Base-by-base conservation (phyloP, 1,284 basidiomycete genomes). In the Boletus semigastroideus region DNA sequence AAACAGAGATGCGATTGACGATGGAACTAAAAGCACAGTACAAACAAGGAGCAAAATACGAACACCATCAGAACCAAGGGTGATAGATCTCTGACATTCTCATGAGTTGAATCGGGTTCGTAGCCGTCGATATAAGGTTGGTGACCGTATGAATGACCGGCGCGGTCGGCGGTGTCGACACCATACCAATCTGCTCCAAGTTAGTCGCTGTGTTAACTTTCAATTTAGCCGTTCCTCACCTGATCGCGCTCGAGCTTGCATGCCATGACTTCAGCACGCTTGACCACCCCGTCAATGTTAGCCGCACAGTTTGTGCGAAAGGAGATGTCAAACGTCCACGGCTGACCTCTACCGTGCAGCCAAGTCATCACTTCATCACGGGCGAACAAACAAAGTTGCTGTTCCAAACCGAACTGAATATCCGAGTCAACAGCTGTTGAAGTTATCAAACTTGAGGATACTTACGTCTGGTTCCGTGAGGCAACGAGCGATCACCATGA, bases 401-500 rank as follows among this genome's bases (percentile, higher is more conserved):
- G 87, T 58, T 96, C 93, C 50, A 98, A 74, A 53, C 94, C 89
- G 66, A 84, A 90, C 92, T 95, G 42, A 27, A 45, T 10, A 3
- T 30, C 39, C 27, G 33, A 10, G 53, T 58, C 33, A 59, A 46
- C 6, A n/a, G 43, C 14, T 14, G 8, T 17, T 8, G n/a, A 19
- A 2, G n/a, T 8, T 7, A 25, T 7, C 4, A 11, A 43, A 8
- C 1, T 1, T 6, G 20, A 34, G 40, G 33, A 48, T 19, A 64
- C 79, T 66, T 60, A 95, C 95, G 74, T 98, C 94, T 16, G 94
- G 94, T 65, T 95, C 88, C 3, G 93, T 95, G 43, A 99, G 76
- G 52, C 87, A 90, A 48, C 94, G 80, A 2, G 89, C 95, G 45
- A 99, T 92, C 0, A 96, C 91, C 78, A 98, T 90, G 33, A 98